Evolutionary conservation across 257 asterid genomes (phyloP).

Genomic region (Echium plantagineum): DNA sequence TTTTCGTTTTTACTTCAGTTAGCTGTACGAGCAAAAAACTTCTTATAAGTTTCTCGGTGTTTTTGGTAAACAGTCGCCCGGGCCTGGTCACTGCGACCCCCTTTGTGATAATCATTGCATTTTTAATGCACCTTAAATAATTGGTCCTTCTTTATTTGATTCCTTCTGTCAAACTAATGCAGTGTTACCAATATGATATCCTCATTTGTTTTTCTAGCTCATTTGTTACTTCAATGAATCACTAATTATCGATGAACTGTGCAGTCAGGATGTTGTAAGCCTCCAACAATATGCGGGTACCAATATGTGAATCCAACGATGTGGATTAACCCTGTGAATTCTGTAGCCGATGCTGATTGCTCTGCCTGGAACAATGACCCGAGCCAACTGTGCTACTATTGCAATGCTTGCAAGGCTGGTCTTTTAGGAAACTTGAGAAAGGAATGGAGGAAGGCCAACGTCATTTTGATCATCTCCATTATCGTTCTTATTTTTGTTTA

Average conservation of each 20-base stretch:
- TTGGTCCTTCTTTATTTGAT: no score
- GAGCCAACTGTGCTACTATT: conserved; percentile 59
- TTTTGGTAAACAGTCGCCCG: no score
- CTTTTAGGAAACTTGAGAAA: conserved; percentile 61
- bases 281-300: conserved; percentile 62
- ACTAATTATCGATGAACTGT: neutral
- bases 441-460: conserved; percentile 73
- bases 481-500: conserved; percentile 62
- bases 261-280: conserved; percentile 93
- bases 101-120: no score
- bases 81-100: no score
- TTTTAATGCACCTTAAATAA: neutral
- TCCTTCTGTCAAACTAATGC: no score
- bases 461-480: conserved; percentile 57
- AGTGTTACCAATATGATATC: no score
- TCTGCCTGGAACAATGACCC: conserved; percentile 63
- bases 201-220: neutral
- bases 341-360: conserved; percentile 48
- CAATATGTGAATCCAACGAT: conserved; percentile 48
- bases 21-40: no score
- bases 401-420: conserved; percentile 80
- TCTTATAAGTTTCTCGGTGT: no score
- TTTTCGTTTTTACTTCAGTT: no score
- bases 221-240: neutral
- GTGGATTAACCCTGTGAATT: conserved; percentile 53